Evolutionary conservation across 169 alveolate genomes (phyloP), one percentile per base, ranked within the genome.

Genomic region (Miamiensis avidus): DNA sequence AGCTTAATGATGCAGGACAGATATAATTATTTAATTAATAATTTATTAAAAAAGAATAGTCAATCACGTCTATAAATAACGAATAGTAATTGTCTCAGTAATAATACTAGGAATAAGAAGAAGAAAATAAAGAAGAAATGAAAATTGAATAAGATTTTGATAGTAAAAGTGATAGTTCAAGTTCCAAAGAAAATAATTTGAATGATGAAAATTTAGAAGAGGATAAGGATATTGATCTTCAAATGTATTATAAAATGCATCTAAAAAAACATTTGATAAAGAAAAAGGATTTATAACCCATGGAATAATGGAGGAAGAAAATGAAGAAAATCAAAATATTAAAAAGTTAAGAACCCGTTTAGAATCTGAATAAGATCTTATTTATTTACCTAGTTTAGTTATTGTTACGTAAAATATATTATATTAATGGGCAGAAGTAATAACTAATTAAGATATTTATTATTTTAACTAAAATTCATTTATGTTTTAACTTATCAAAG

Each of bases 391-490:
- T 31, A 32, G 74, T 1, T 77, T 77, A 77, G 33, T 77, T 0
- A 34, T 77, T 31, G 82, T 77, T 27, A 77, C 82, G 0, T 32
- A 77, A 77, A 77, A 77, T 27, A 77, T 77, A 0, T 30, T 77
- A 25, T 77, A 77, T 34, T 77, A 77, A 34, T 77, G 82, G 82
- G 11, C 29, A 1, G 16, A 49, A 20, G 69, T 49, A 49, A 49
- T 11, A 11, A 49, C 4, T 11, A 49, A 11, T 49, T 11, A 11
- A 11, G 20, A 11, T 49, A 49, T 49, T 11, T 11, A 49, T 49
- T 49, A 49, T 49, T 49, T 49, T 49, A 49, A 20, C 4, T 49
- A 49, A 11, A 49, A 11, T 11, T 49, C 4, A 49, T 11, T 11
- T 49, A 49, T 49, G 20, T 11, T 11, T 49, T 11, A 49, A 49